Base-by-base conservation (phyloP, 345 rosid species). In the Eucalyptus marginata region DNA sequence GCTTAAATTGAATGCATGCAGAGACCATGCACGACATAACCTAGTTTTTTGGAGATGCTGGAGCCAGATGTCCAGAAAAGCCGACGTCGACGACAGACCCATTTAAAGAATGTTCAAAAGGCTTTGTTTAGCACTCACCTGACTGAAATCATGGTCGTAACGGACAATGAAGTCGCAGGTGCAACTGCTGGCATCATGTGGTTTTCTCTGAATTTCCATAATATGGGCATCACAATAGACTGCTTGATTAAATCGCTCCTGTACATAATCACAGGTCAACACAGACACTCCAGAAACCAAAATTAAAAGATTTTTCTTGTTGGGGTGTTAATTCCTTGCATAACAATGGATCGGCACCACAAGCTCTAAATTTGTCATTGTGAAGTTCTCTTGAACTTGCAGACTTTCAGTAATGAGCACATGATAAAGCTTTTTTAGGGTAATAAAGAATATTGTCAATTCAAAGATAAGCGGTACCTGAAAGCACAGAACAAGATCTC, bases 401-500 rank as follows among this genome's bases (percentile, higher is more conserved):
- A 87, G 17, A 7, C 64, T 40, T 13, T 25, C 7, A 68, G 81
- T 49, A 88, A 66, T 40, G 40, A 88, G 49, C 43, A 56, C 13
- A 36, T 2, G 88, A 59, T 54, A 29, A 66, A 31, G 20, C 47
- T 7, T 49, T 85, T 47, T 1, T 14, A 29, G 54, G 2, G 56
- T 46, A 18, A 85, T 47, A 10, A 52, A 47, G 40, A 47, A 33
- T 29, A 85, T 2, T 85, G 87, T 52, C 59, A 51, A 49, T n/a
- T 44, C 46, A 66, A 62, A 90, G 29, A 84, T 59, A 18, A 51
- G 33, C 31, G 31, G 59, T 91, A 97, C 99, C 97, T 92, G 96
- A 91, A 93, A 96, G 93, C 99, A 96, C 49, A 96, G 90, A 49
- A 96, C 93, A 86, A 95, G 95, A 90, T 97, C 98, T 83, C 97